Base-by-base conservation (phyloP, 768 basidiomycete species). In the Naganishia onofrii region DNA sequence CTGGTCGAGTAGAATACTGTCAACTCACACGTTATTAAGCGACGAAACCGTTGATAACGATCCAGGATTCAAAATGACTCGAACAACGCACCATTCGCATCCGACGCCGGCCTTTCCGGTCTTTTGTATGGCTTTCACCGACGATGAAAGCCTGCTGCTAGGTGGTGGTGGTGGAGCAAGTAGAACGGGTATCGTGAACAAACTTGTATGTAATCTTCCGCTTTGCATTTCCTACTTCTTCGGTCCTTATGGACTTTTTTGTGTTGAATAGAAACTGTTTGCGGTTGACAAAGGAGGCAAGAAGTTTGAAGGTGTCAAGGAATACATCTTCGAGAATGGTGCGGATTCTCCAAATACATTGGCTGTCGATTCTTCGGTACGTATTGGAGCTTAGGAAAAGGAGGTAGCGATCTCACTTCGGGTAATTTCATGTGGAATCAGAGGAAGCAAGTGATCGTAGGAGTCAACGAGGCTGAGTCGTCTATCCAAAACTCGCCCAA, bases 101-200 rank as follows among this genome's bases (percentile, higher is more conserved):
- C 78, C 88, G n/a, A 84, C 94, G 12, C 85, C 89, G 9, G 82
- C 86, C 0, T 97, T 95, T 78, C 95, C 95, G 0, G 88, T 96
- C 60, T 96, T 93, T 78, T 91, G 91, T 5, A 87, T 89, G 64
- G 87, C 87, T 17, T 98, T 94, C 82, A 77, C 90, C 12, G 85
- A 88, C 0, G 84, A 88, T n/a, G 83, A 86, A 28, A 84, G 86
- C 29, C 82, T 98, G 23, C 84, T 94, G 1, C 84, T 95, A 7
- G 95, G 93, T 1, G 85, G 85, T 15, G 96, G 94, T 4, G 96
- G 96, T 1, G 95, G 95, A 21, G 86, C 90, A 15, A 87, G 90
- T 12, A 86, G 86, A 72, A 92, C 86, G 65, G 96, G 96, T 3
- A 90, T 99, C 71, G 91, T 92, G 84, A 99, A 99, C 83, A 92